Evolutionary conservation across 305 asterid genomes (phyloP).

Genomic region (Ilex paraguariensis): DNA sequence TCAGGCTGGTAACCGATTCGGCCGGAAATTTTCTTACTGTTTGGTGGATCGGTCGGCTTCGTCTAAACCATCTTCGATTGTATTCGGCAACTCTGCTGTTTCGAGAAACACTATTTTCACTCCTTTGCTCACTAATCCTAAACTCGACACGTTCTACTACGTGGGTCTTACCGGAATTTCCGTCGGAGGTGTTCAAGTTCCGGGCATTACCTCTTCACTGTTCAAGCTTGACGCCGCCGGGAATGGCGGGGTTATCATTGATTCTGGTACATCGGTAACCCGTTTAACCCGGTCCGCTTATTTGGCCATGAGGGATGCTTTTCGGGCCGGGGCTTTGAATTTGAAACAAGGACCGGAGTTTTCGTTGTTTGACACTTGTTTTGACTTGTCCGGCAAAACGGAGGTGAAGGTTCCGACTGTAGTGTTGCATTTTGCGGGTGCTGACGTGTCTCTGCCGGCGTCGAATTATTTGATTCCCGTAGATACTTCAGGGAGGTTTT

Average conservation of each 20-base stretch:
- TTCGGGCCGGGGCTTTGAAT: slow-evolving; percentile 30
- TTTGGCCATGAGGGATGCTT: slow-evolving; percentile 38
- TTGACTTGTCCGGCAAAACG: slow-evolving; percentile 37
- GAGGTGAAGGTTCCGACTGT: slow-evolving; percentile 51
- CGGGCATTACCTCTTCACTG: slow-evolving; percentile 25
- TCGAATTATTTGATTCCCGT: slow-evolving; percentile 50
- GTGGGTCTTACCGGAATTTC: slow-evolving; percentile 42
- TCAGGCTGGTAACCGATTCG: slow-evolving; percentile 42
- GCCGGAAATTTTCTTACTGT: slow-evolving; percentile 50
- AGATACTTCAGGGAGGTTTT: slow-evolving; percentile 32
- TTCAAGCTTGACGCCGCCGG: slow-evolving; percentile 41
- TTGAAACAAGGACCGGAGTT: slow-evolving; percentile 30
- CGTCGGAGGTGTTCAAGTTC: slow-evolving; percentile 43
- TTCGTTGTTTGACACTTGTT: slow-evolving; percentile 55
- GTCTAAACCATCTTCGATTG: slow-evolving; percentile 36
- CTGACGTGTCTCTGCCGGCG: slow-evolving; percentile 36
- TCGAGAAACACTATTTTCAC: slow-evolving; percentile 37
- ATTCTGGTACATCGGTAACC: slow-evolving; percentile 60
- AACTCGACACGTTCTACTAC: slow-evolving; percentile 41
- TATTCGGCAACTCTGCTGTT: slow-evolving; percentile 40
- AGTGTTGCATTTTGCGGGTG: slow-evolving; percentile 49
- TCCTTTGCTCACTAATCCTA: slow-evolving; percentile 37
- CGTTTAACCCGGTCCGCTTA: slow-evolving; percentile 44
- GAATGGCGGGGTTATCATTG: slow-evolving; percentile 52
- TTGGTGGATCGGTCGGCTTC: slow-evolving; percentile 44